Percentiles rank a stretch among this genome's conserved stretches.
Evolutionary conservation across 2,329 filamentous ascomycete genomes (phyloP).

Genomic region (Diaporthe citriasiana): DNA sequence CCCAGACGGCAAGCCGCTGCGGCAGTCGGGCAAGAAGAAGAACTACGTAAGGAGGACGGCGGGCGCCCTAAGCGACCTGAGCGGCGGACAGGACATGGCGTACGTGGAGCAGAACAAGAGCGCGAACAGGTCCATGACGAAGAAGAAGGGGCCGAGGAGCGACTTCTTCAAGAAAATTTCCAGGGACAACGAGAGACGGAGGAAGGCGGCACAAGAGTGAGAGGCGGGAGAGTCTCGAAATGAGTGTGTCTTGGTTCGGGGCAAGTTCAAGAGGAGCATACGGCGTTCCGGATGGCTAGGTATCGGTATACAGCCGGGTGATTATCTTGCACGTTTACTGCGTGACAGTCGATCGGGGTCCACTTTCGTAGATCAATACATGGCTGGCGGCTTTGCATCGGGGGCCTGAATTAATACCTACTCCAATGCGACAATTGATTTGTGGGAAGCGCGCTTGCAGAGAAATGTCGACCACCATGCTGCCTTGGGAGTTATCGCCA

Average conservation of each 20-base stretch:
- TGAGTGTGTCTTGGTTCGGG: neutral
- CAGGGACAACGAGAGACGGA: slow-evolving; percentile 71
- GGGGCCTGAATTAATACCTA: slow-evolving; percentile 15
- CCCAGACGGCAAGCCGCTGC: slow-evolving; percentile 44
- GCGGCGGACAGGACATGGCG: slow-evolving; percentile 97
- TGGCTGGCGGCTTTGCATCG: neutral
- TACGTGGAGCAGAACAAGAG: slow-evolving; percentile 88
- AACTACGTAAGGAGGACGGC: slow-evolving; percentile 82
- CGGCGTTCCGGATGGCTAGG: slow-evolving; percentile 28
- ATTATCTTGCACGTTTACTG: neutral
- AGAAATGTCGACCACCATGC: neutral
- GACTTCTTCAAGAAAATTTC: slow-evolving; percentile 77
- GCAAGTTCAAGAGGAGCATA: slow-evolving; percentile 1
- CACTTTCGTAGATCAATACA: neutral
- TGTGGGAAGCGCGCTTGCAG: slow-evolving; percentile 2
- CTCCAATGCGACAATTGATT: neutral
- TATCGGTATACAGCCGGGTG: neutral
- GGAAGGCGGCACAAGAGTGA: slow-evolving; percentile 39
- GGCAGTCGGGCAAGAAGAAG: slow-evolving; percentile 56
- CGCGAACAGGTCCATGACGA: slow-evolving; percentile 73
- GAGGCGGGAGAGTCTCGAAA: neutral
- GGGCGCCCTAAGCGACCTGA: slow-evolving; percentile 86
- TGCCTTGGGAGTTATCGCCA: neutral
- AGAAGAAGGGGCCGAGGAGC: slow-evolving; percentile 69
- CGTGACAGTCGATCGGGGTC: neutral